phyloP scores from a whole-genome alignment of 1,284 basidiomycete species.

The Sanghuangporus baumii region DNA sequence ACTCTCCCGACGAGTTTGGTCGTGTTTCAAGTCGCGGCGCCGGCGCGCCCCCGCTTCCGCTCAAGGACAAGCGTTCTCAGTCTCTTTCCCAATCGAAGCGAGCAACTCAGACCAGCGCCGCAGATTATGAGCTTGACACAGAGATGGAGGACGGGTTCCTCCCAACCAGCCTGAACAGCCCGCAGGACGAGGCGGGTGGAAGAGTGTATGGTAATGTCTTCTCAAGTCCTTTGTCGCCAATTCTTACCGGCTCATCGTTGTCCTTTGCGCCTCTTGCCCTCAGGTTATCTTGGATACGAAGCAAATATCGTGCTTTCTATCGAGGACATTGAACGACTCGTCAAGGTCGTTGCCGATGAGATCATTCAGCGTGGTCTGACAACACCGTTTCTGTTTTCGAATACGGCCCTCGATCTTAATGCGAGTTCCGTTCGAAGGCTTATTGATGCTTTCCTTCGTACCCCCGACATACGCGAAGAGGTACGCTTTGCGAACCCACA shows the following conservation, averaged over 20 bases:
- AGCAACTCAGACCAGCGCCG: constrained; percentile 4
- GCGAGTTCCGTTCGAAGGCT: constrained; percentile 65
- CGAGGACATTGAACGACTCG: constrained; percentile 66
- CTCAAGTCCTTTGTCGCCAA: neutral
- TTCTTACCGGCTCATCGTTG: neutral
- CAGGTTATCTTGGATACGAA: constrained; percentile 55
- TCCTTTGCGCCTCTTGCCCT: neutral
- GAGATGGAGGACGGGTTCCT: constrained; percentile 38
- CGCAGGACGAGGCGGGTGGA: constrained; percentile 21
- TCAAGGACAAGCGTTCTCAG: constrained; percentile 13
- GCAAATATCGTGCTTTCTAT: constrained; percentile 71
- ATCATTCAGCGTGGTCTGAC: constrained; percentile 68
- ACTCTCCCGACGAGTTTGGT: constrained; percentile 59
- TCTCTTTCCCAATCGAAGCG: neutral
- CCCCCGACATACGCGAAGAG: constrained; percentile 52
- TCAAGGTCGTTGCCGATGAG: constrained; percentile 67
- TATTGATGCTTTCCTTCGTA: constrained; percentile 67
- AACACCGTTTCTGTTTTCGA: constrained; percentile 86
- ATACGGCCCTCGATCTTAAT: constrained; percentile 78
- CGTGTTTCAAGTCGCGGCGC: constrained; percentile 43
- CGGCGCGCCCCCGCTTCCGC: constrained; percentile 29
- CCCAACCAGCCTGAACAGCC: constrained; percentile 22
- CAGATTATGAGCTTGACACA: constrained; percentile 12
- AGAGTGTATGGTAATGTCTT: constrained; percentile 51
- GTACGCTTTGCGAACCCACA: constrained; percentile 76